phyloP scores from a whole-genome alignment of 2,329 filamentous ascomycete species.

The Diaporthe citriasiana region DNA sequence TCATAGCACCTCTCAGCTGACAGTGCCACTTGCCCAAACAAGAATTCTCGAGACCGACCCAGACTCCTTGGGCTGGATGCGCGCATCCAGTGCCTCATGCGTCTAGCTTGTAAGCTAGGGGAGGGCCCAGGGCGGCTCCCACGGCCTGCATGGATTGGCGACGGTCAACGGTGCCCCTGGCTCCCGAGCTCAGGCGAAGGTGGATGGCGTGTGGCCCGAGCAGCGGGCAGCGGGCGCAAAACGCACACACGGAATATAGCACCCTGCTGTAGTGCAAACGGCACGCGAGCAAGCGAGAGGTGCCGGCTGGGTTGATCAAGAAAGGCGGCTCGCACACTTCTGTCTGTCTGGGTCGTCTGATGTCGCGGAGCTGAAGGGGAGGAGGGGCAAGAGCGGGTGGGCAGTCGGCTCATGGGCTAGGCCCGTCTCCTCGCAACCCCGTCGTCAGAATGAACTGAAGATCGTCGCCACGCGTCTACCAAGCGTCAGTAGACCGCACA shows the following conservation, averaged over 20 bases:
- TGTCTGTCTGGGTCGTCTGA: conserved; percentile 7
- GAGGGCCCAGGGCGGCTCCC: conserved; percentile 13
- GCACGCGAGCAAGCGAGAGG: background rate
- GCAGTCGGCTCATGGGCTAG: background rate
- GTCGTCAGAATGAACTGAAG: conserved; percentile 20
- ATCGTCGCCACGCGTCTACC: conserved; percentile 33
- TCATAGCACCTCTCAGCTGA: conserved; percentile 31
- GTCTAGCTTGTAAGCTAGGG: conserved; percentile 6
- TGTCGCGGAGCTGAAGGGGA: conserved; percentile 6
- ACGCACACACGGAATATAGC: background rate
- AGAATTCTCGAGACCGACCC: conserved; percentile 24
- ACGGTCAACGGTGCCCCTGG: conserved; percentile 25
- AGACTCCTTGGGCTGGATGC: conserved; percentile 23
- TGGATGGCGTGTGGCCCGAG: background rate
- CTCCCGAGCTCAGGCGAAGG: background rate
- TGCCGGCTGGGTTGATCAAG: background rate
- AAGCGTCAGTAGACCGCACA: conserved; percentile 7
- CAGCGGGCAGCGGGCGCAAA: conserved; percentile 8
- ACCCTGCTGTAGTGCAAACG: background rate
- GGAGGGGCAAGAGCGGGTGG: background rate
- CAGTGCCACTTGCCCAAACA: conserved; percentile 30
- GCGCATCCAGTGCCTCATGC: conserved; percentile 26
- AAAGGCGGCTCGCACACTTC: background rate
- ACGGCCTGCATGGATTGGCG: conserved; percentile 3
- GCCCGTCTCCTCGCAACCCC: conserved; percentile 8